Percentiles rank a stretch among this genome's conserved stretches.
Evolutionary conservation across 345 rosid genomes (phyloP).

Genomic region (Ailanthus altissimus): DNA sequence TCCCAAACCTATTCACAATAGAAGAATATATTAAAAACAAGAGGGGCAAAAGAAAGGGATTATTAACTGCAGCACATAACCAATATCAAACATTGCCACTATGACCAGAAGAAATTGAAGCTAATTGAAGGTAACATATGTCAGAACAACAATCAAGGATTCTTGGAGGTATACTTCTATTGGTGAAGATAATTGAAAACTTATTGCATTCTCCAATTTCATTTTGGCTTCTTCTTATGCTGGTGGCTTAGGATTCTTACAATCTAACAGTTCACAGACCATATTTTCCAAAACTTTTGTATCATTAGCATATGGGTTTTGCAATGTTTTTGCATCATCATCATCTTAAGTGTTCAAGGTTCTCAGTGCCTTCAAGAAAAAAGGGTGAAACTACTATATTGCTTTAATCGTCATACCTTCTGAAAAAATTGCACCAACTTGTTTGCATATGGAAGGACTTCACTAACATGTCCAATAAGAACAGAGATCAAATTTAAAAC

Average conservation of each 20-base stretch:
- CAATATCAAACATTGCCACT: background rate
- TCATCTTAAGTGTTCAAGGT: background rate
- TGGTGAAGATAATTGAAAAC: background rate
- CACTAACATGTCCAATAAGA: constrained; percentile 75
- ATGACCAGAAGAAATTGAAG: background rate
- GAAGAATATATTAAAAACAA: background rate
- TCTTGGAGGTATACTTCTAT: background rate
- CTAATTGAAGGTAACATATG: too few species aligned
- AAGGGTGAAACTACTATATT: constrained; percentile 16
- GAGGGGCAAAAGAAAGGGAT: background rate
- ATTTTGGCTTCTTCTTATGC: background rate
- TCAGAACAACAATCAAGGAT: background rate
- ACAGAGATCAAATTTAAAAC: constrained; percentile 84
- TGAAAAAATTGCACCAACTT: constrained; percentile 85
- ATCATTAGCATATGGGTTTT: background rate
- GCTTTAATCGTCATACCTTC: constrained; percentile 47
- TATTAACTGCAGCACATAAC: background rate
- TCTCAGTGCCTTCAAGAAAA: background rate
- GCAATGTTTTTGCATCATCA: background rate
- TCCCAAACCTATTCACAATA: constrained; percentile 76
- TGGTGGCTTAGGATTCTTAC: background rate
- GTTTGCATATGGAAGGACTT: constrained; percentile 73
- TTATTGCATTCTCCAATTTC: background rate
- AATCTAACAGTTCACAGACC: background rate
- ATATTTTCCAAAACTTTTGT: background rate